Conservation (phyloP, 768 basidiomycete species). For the Naematelia encephala region DNA sequence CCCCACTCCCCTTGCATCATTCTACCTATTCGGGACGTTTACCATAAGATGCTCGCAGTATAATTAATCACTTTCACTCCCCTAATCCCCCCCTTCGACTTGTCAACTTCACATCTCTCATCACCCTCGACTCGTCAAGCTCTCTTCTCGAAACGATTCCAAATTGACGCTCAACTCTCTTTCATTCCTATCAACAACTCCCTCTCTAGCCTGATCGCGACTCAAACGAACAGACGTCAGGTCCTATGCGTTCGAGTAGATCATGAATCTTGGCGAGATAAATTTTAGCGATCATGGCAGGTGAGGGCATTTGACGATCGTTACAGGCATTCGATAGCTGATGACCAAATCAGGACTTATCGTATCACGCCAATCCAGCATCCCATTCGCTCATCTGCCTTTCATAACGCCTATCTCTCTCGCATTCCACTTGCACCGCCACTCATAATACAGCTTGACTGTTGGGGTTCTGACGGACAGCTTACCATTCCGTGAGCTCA, state of each 20-base stretch:
- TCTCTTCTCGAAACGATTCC: background rate
- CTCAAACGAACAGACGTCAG: background rate
- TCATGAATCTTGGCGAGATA: constrained; percentile 39
- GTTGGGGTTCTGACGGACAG: constrained; percentile 69
- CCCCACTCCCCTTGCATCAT: too few species aligned
- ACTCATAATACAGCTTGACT: constrained; percentile 71
- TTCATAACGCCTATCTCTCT: constrained; percentile 68
- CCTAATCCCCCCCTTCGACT: background rate
- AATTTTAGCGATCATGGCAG: constrained; percentile 31
- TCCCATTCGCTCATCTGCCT: constrained; percentile 76
- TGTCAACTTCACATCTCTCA: background rate
- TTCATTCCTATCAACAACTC: background rate
- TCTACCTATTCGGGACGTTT: background rate
- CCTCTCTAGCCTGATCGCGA: background rate
- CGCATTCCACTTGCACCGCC: constrained; percentile 81
- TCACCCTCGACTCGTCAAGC: background rate
- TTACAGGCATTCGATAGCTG: background rate
- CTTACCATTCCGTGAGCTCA: constrained; percentile 65
- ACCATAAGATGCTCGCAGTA: background rate
- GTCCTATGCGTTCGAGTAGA: background rate
- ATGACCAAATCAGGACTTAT: constrained; percentile 57
- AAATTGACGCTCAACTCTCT: background rate
- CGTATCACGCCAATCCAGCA: constrained; percentile 82
- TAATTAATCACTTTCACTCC: background rate
- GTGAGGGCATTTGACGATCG: constrained; percentile 13